Conservation (phyloP, 306 rosid species). For the Parietaria judaica region DNA sequence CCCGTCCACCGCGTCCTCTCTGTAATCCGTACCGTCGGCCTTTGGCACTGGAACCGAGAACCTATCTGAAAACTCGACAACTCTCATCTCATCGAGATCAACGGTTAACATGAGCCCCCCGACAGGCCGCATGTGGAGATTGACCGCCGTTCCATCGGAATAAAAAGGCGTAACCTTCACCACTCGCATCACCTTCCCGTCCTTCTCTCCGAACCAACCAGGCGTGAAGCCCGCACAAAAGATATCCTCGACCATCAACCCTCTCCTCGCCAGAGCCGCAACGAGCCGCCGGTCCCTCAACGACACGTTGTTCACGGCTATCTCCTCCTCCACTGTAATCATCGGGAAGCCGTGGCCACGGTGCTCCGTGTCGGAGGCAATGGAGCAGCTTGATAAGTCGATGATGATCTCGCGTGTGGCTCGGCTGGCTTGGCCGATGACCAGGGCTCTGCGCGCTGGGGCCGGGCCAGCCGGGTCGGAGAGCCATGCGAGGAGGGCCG, state of each 20-base stretch:
- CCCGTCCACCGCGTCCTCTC: conserved; percentile 13
- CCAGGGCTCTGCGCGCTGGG: conserved; percentile 39
- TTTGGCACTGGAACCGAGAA: conserved; percentile 14
- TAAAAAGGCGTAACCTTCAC: conserved; percentile 11
- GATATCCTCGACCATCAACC: conserved; percentile 11
- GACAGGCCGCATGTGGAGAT: conserved; percentile 19
- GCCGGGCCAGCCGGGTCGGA: conserved; percentile 1
- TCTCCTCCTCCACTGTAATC: conserved; percentile 21
- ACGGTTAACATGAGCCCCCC: conserved; percentile 26
- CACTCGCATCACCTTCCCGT: background rate
- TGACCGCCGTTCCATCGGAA: conserved; percentile 11
- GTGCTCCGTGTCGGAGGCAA: conserved; percentile 23
- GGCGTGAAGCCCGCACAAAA: conserved; percentile 13
- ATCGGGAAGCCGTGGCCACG: conserved; percentile 38
- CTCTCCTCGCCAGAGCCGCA: conserved; percentile 13
- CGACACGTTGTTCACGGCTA: conserved; percentile 6
- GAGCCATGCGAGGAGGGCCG: conserved; percentile 35
- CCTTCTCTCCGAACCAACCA: conserved; percentile 23
- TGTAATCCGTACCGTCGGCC: conserved; percentile 19
- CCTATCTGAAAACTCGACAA: conserved; percentile 18
- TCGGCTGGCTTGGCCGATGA: conserved; percentile 22
- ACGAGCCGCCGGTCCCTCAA: conserved; percentile 13
- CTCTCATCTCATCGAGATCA: conserved; percentile 23
- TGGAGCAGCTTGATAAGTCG: conserved; percentile 21
- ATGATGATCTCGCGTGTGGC: conserved; percentile 30